A percentile compares a stretch with the other conserved stretches of the same genome.
Conservation (phyloP, 495 filamentous ascomycete genomes). For the Hypoxylon rickii region DNA sequence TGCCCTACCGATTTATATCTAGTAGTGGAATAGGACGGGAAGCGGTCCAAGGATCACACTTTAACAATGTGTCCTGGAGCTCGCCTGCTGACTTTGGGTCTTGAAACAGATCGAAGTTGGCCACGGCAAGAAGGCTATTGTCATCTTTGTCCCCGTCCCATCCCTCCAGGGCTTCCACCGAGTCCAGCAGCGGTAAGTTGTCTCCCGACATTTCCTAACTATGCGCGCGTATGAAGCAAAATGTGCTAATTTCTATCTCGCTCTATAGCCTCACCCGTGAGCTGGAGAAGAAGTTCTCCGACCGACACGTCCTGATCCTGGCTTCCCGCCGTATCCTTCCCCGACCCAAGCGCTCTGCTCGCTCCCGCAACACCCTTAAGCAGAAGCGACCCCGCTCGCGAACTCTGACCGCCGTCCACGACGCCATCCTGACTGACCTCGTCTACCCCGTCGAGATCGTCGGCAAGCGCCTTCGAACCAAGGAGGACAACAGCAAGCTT, state of each 20-base stretch:
- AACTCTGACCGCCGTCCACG: constrained; percentile 96
- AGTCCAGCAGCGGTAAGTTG: constrained; percentile 93
- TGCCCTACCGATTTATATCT: constrained; percentile 40
- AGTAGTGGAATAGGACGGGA: constrained; percentile 67
- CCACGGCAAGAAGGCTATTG: constrained; percentile 99
- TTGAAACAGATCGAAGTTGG: constrained; percentile 94
- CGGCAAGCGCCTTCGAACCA: constrained; percentile 93
- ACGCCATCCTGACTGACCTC: constrained; percentile 91
- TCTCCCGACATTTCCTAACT: constrained; percentile 14
- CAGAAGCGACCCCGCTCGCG: constrained; percentile 98
- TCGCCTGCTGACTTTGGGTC: constrained; percentile 71
- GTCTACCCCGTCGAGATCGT: constrained; percentile 99
- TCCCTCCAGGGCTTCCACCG: constrained; percentile 94
- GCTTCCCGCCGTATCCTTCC: constrained; percentile 98
- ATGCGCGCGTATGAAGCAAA: background rate
- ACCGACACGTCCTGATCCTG: constrained; percentile 98
- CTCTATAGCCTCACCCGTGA: constrained; percentile 91
- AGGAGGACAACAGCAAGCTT: constrained; percentile 96
- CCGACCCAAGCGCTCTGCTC: constrained; percentile 93
- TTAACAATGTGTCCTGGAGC: constrained; percentile 55
- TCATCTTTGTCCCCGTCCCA: constrained; percentile 99
- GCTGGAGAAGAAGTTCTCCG: constrained; percentile 99
- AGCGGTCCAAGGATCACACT: constrained; percentile 64
- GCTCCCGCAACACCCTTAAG: constrained; percentile 87
- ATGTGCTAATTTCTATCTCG: constrained; percentile 31